Base-by-base conservation (phyloP, 1,284 basidiomycete species). In the Cutaneotrichosporon mucoides region DNA sequence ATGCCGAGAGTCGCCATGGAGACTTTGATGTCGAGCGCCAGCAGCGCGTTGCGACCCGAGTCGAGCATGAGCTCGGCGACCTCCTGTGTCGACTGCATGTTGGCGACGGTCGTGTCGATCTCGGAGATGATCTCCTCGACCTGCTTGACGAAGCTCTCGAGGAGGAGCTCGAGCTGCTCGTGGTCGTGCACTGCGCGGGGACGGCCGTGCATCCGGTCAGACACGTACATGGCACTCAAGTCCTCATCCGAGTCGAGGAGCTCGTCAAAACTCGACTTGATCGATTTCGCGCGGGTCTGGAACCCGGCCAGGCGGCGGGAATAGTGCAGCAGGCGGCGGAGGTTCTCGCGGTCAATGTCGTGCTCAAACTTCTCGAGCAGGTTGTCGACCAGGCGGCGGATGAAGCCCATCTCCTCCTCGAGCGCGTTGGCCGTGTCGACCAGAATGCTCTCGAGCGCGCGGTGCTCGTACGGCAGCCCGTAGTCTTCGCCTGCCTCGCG, bases 51-150 rank as follows among this genome's bases (percentile, higher is more conserved):
- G 50, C 95, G 88, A 79, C 96, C 96, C 59, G 92, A 90, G 76
- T 99, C 95, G 49, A 99, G 83, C 72, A 98, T 94, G 59, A 99
- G 83, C 77, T 99, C 95, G 6, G 96, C 92, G 53, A 98, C 95
- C 77, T 98, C 94, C 80, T 97, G 93, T 0, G 94, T 98, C 13
- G 91, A 92, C 79, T 91, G 88, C 56, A 98, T 91, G 73, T 96
- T 96, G 44, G 92, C 91, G 68, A 91, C 86, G 2, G 89, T 92
- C 63, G 84, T 91, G 71, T 92, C 90, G 1, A 90, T 88, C 76
- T 96, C 93, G 66, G 88, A 92, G 5, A 93, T 90, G 59, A 96
- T 90, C 79, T 96, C 93, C 76, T 96, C 93, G 0, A 93, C 91
- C 73, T 96, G 95, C 74, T 97, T 97, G 33, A 88, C 85, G 75